A percentile compares a stretch with the other conserved stretches of the same genome.
These are phyloP conservation scores for Cairneyella variabilis DNA, from an alignment of 495 filamentous ascomycete genomes.

Conservation along the genomic window DNA sequence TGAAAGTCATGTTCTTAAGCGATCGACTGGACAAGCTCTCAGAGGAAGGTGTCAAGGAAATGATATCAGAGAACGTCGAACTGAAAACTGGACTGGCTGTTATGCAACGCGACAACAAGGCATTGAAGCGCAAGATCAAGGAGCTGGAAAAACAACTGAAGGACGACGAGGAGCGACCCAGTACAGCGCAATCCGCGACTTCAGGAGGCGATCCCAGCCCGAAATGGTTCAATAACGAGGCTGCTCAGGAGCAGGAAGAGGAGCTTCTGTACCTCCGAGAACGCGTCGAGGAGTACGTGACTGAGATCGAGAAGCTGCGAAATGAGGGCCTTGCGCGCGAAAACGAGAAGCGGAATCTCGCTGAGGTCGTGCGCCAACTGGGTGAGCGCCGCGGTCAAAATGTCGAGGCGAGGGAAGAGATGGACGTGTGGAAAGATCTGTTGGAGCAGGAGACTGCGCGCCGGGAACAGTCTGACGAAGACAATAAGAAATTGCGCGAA, in stretches of 20 bases:
- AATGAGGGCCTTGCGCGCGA: slow-evolving; percentile 73
- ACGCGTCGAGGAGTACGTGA: slow-evolving; percentile 74
- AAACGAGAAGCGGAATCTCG: slow-evolving; percentile 75
- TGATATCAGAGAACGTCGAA: slow-evolving; percentile 96
- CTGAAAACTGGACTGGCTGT: slow-evolving; percentile 85
- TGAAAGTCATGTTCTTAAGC: slow-evolving; percentile 95
- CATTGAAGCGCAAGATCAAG: slow-evolving; percentile 69
- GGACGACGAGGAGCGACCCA: slow-evolving; percentile 61
- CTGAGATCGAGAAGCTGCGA: slow-evolving; percentile 74
- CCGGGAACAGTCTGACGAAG: slow-evolving; percentile 85
- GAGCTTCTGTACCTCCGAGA: slow-evolving; percentile 82
- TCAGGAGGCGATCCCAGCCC: slow-evolving; percentile 43
- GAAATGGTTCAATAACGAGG: slow-evolving; percentile 45
- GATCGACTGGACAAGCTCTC: slow-evolving; percentile 89
- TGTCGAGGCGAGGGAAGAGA: slow-evolving; percentile 76
- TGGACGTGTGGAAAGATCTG: slow-evolving; percentile 92
- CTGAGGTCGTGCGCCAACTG: slow-evolving; percentile 71
- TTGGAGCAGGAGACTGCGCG: slow-evolving; percentile 89
- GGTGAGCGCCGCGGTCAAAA: slow-evolving; percentile 64
- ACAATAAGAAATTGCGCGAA: slow-evolving; percentile 79
- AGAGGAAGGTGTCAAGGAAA: slow-evolving; percentile 94
- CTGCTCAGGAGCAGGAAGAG: slow-evolving; percentile 69
- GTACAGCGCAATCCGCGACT: slow-evolving; percentile 42
- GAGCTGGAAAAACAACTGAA: slow-evolving; percentile 83
- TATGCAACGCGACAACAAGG: slow-evolving; percentile 82